phyloP scores from a whole-genome alignment of 2,329 filamentous ascomycete genomes.

The Ramularia collo-cygni region DNA sequence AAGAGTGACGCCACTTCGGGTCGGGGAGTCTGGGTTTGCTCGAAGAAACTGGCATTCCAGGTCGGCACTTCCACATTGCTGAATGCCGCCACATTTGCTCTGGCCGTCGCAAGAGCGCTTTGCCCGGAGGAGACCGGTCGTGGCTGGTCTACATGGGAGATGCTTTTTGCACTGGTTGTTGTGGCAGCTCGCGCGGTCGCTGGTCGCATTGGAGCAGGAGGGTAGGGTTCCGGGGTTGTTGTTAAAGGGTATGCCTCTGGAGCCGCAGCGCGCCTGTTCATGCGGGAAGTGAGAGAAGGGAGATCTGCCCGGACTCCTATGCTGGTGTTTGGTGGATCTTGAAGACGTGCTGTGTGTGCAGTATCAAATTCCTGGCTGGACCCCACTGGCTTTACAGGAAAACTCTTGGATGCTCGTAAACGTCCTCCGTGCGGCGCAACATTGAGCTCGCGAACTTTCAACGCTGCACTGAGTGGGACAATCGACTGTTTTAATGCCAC shows the following conservation, averaged over 20 bases:
- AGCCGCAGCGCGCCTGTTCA: too few relatives aligned
- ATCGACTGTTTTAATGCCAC: constrained; percentile 9
- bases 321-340: too few relatives aligned
- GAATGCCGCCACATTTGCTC: constrained; percentile 19
- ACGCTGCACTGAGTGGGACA: constrained; percentile 2
- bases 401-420: constrained; percentile 1
- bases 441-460: constrained; percentile 9
- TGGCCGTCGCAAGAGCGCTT: constrained; percentile 12
- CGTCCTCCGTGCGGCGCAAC: constrained; percentile 2
- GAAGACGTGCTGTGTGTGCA: too few relatives aligned
- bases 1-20: constrained; percentile 6
- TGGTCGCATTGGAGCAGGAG: neutral
- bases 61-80: constrained; percentile 5
- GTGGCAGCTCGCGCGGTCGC: neutral
- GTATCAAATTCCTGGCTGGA: too few relatives aligned
- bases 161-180: neutral
- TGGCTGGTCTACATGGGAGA: neutral
- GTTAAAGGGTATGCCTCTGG: too few relatives aligned
- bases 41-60: constrained; percentile 2
- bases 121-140: neutral
- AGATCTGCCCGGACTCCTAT: too few relatives aligned
- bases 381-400: too few relatives aligned
- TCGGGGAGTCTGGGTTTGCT: constrained; percentile 3
- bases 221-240: neutral
- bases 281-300: too few relatives aligned